Evolutionary conservation across 495 filamentous ascomycete species (phyloP).

Genomic region (Penicillium manginii): DNA sequence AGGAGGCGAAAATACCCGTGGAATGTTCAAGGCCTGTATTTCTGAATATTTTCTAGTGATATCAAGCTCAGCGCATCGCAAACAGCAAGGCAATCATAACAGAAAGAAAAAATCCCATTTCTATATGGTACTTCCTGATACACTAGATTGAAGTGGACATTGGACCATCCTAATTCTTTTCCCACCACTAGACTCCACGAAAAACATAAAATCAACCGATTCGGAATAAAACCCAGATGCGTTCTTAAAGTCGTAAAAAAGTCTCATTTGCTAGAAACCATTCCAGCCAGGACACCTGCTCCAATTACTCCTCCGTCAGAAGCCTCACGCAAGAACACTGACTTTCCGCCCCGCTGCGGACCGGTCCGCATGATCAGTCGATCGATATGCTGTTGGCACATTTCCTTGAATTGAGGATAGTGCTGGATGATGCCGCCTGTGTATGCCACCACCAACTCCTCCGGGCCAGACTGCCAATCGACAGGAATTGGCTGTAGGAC

Average conservation of each 20-base stretch:
- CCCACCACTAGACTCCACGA: constrained; percentile 10
- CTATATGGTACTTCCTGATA: constrained; percentile 15
- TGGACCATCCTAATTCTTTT: constrained; percentile 14
- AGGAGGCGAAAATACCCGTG: no score
- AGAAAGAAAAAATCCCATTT: constrained; percentile 19
- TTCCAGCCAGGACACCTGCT: constrained; percentile 74
- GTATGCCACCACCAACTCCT: constrained; percentile 75
- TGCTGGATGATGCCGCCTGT: constrained; percentile 79
- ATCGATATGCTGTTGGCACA: constrained; percentile 70
- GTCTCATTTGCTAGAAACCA: constrained; percentile 40
- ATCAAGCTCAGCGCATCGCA: no score
- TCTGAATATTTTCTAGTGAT: no score
- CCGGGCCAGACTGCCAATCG: constrained; percentile 52
- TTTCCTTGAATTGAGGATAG: constrained; percentile 72
- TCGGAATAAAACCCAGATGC: constrained; percentile 5
- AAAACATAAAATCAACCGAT: not conserved
- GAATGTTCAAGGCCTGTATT: no score
- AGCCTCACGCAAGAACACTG: constrained; percentile 67
- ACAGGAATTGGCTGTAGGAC: constrained; percentile 42
- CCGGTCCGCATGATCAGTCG: constrained; percentile 62
- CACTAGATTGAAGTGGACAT: constrained; percentile 3
- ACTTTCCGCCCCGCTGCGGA: constrained; percentile 55
- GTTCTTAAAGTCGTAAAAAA: constrained; percentile 4
- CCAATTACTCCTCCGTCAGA: constrained; percentile 78
- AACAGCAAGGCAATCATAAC: not conserved